Evolutionary conservation across 2,329 filamentous ascomycete genomes (phyloP).

Genomic region (Fusarium sp.): DNA sequence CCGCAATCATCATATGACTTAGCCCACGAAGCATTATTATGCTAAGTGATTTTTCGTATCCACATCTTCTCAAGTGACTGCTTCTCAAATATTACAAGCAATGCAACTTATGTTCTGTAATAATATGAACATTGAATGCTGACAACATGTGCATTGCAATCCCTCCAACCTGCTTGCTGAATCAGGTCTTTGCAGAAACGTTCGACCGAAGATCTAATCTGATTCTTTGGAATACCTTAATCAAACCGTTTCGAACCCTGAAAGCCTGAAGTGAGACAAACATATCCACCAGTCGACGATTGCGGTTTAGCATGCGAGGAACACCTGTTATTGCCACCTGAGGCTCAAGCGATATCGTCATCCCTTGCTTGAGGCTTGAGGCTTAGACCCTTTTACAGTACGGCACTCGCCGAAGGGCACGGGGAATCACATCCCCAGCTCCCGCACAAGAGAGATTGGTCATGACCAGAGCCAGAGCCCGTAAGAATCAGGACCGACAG

Average conservation of each 20-base stretch:
- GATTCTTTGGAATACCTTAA: background rate
- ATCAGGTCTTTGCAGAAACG: background rate
- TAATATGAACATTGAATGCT: background rate
- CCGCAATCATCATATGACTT: no score
- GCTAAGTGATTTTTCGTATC: no score
- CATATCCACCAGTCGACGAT: background rate
- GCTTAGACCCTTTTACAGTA: background rate
- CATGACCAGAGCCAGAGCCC: background rate
- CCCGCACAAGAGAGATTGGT: conserved; percentile 19
- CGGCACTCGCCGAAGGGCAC: conserved; percentile 8
- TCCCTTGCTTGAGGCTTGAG: background rate
- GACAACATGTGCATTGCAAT: background rate
- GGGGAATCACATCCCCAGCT: conserved; percentile 4
- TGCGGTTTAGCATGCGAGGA: background rate
- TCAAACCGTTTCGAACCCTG: background rate
- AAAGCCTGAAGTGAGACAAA: background rate
- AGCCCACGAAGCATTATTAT: background rate
- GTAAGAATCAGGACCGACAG: conserved; percentile 9
- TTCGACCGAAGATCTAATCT: background rate
- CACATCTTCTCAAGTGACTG: background rate
- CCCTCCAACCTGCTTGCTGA: background rate
- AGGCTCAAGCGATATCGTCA: conserved; percentile 6
- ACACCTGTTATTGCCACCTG: background rate
- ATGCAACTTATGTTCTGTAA: background rate
- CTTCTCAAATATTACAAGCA: background rate